These are phyloP conservation scores for Pilasporangium apinafurcum DNA, from an alignment of 352 stramenopile genomes.

Conservation along the genomic window DNA sequence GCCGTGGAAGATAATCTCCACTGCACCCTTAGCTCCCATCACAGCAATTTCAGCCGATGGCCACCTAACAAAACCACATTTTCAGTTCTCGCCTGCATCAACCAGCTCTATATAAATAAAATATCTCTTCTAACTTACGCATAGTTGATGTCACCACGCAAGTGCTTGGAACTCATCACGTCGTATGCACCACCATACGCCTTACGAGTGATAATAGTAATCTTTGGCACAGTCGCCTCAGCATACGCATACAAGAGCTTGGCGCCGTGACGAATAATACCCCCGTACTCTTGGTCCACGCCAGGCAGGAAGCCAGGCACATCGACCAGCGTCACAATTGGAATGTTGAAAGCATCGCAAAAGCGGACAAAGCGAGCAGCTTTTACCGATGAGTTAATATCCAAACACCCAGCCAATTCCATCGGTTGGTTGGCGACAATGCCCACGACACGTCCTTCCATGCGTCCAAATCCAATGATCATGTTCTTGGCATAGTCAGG, in stretches of 20 bases:
- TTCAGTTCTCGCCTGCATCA: constrained; percentile 9
- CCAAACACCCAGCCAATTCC: constrained; percentile 94
- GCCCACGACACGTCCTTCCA: constrained; percentile 95
- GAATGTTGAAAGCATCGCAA: constrained; percentile 98
- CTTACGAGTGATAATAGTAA: constrained; percentile 98
- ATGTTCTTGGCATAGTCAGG: constrained; percentile 98
- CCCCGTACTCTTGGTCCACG: constrained; percentile 86
- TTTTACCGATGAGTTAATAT: constrained; percentile 97
- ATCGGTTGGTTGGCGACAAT: constrained; percentile 98
- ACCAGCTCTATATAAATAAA: neutral
- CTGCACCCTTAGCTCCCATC: constrained; percentile 94
- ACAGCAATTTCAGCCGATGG: constrained; percentile 81
- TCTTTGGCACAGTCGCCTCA: constrained; percentile 97
- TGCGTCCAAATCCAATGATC: constrained; percentile 94
- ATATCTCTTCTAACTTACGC: constrained; percentile 45
- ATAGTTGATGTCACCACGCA: constrained; percentile 97
- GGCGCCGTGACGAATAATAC: constrained; percentile 96
- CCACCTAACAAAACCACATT: constrained; percentile 28
- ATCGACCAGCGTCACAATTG: constrained; percentile 97
- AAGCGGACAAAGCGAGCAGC: constrained; percentile 97
- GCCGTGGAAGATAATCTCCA: constrained; percentile 98
- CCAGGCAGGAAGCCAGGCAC: constrained; percentile 98
- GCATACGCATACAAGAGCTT: constrained; percentile 98
- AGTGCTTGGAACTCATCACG: constrained; percentile 98
- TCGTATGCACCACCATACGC: constrained; percentile 98